phyloP scores from a whole-genome alignment of 2,329 filamentous ascomycete genomes.

The Ophiobolus disseminans region DNA sequence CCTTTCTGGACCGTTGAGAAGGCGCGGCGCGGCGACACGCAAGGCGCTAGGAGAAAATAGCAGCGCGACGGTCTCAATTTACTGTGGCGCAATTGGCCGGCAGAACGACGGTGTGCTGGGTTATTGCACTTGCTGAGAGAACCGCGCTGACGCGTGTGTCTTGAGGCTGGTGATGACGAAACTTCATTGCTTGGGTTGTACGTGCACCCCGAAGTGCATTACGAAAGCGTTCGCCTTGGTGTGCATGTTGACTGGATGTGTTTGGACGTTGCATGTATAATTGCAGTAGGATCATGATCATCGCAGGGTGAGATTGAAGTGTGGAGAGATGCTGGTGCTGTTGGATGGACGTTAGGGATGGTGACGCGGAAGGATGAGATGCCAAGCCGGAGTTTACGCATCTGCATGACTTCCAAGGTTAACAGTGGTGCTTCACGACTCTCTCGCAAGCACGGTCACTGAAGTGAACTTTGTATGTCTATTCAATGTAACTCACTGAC shows the following conservation, averaged over 20 bases:
- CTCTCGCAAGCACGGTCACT: too few relatives aligned
- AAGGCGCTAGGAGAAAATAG: constrained; percentile 22
- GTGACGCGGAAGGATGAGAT: constrained; percentile 1
- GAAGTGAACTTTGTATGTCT: too few relatives aligned
- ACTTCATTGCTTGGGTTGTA: not conserved
- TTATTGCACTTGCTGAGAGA: constrained; percentile 6
- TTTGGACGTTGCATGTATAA: not conserved
- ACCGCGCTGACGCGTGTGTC: constrained; percentile 16
- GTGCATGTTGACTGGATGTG: not conserved
- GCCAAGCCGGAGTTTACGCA: not conserved
- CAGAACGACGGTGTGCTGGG: constrained; percentile 10
- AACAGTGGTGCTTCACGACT: not conserved
- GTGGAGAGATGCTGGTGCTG: constrained; percentile 4
- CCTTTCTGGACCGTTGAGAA: constrained; percentile 11
- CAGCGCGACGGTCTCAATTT: constrained; percentile 1
- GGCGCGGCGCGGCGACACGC: constrained; percentile 15
- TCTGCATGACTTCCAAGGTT: too few relatives aligned
- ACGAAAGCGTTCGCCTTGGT: not conserved
- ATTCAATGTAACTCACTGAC: too few relatives aligned
- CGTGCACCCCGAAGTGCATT: not conserved
- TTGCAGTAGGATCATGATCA: constrained; percentile 1
- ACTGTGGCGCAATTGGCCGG: constrained; percentile 6
- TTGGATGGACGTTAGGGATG: constrained; percentile 2
- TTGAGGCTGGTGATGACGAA: constrained; percentile 1
- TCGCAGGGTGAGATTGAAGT: constrained; percentile 1